Evolutionary conservation across 257 asterid genomes (phyloP).

Genomic region (Solanum chiquidenum): DNA sequence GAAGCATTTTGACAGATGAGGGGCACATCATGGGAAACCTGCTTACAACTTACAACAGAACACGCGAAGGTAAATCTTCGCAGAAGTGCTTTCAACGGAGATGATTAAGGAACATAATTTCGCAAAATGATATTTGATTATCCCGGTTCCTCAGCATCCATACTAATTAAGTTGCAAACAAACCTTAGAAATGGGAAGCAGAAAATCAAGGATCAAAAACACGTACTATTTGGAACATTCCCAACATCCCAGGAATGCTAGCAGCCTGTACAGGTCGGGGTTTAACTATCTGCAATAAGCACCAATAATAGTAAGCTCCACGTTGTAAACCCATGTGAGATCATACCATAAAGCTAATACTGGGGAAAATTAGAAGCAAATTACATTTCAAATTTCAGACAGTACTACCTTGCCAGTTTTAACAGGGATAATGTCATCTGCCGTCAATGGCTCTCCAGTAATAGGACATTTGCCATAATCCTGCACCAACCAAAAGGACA

Average conservation of each 20-base stretch:
- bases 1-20: too few relatives aligned
- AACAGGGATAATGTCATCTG: conserved; percentile 76
- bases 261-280: conserved; percentile 98
- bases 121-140: not conserved
- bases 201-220: conserved; percentile 7
- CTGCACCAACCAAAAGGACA: conserved; percentile 20
- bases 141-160: not conserved
- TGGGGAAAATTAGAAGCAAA: not conserved
- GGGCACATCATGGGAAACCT: not conserved
- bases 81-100: not conserved
- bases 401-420: conserved; percentile 73
- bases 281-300: conserved; percentile 65
- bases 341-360: not conserved
- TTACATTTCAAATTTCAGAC: not conserved
- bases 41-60: not conserved
- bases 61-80: not conserved
- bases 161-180: not conserved
- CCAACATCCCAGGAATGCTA: conserved; percentile 98
- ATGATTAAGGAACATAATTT: not conserved
- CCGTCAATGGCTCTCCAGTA: conserved; percentile 76
- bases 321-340: not conserved
- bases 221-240: conserved; percentile 90
- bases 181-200: not conserved
- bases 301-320: not conserved
- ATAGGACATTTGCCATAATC: conserved; percentile 97